Conservation (phyloP, 371 early-diverging fungal species). For the Syncephalastrum sp. region DNA sequence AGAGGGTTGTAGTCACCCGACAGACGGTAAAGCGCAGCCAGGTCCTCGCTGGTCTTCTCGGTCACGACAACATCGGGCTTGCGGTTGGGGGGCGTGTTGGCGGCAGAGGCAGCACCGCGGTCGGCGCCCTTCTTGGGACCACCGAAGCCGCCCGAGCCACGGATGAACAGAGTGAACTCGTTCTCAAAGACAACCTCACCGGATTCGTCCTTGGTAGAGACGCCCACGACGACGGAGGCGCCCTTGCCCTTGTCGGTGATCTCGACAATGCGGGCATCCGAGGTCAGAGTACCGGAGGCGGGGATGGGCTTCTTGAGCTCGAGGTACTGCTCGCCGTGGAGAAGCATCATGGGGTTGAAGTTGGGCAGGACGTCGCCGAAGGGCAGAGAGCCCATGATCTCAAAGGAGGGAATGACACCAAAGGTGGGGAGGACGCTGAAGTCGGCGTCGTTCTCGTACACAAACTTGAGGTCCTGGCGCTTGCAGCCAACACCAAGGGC, state of each 20-base stretch:
- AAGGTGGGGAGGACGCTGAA: conserved; percentile 90
- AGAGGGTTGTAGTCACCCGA: conserved; percentile 88
- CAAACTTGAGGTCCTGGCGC: conserved; percentile 79
- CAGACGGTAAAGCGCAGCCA: conserved; percentile 95
- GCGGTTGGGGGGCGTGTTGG: conserved; percentile 72
- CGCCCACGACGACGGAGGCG: conserved; percentile 77
- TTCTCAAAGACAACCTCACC: conserved; percentile 81
- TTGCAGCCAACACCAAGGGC: conserved; percentile 92
- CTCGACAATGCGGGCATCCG: conserved; percentile 81
- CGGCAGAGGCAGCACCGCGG: conserved; percentile 79
- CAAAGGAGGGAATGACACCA: conserved; percentile 88
- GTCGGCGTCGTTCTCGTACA: conserved; percentile 85
- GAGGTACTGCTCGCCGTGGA: conserved; percentile 97
- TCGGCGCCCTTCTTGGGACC: conserved; percentile 75
- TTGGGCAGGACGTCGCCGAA: conserved; percentile 79
- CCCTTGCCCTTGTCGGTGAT: conserved; percentile 97
- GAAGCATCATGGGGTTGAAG: conserved; percentile 97
- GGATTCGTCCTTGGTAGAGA: conserved; percentile 76
- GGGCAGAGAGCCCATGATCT: conserved; percentile 61
- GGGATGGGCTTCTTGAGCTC: conserved; percentile 84
- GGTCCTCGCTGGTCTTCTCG: conserved; percentile 87
- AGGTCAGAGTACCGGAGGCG: conserved; percentile 74
- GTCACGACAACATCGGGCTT: conserved; percentile 78
- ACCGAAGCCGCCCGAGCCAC: conserved; percentile 91
- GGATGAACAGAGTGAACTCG: conserved; percentile 92